Evolutionary conservation across 352 stramenopile species (phyloP).

Genomic region (Phytophthora palmivora): DNA sequence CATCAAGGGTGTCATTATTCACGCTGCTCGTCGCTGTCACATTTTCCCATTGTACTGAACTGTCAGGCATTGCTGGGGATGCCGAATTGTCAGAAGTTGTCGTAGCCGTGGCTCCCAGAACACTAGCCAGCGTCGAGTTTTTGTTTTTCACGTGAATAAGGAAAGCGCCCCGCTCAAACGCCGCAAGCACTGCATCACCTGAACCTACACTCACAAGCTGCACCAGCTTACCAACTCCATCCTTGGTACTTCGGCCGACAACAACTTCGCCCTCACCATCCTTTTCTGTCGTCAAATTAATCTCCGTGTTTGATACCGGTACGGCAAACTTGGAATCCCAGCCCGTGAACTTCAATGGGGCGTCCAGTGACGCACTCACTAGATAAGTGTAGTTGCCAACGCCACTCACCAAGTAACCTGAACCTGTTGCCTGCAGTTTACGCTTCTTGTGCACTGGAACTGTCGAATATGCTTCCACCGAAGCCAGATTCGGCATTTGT

Average conservation of each 20-base stretch:
- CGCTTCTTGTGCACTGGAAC: slow-evolving; percentile 67
- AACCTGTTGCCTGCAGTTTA: slow-evolving; percentile 50
- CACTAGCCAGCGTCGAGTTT: slow-evolving; percentile 73
- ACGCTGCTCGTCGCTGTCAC: slow-evolving; percentile 37
- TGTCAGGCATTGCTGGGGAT: slow-evolving; percentile 52
- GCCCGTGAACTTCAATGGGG: slow-evolving; percentile 49
- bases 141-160: slow-evolving; percentile 76
- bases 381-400: slow-evolving; percentile 70
- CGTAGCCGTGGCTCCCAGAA: slow-evolving; percentile 53
- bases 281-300: slow-evolving; percentile 44
- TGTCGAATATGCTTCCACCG: slow-evolving; percentile 23
- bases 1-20: slow-evolving; percentile 43
- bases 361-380: slow-evolving; percentile 47
- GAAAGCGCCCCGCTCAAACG: slow-evolving; percentile 71
- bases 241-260: slow-evolving; percentile 29
- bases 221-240: slow-evolving; percentile 51
- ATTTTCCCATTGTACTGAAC: slow-evolving; percentile 49
- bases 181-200: slow-evolving; percentile 67
- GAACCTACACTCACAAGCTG: slow-evolving; percentile 57
- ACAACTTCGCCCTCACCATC: slow-evolving; percentile 23
- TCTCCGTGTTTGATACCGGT: slow-evolving; percentile 57
- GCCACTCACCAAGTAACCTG: slow-evolving; percentile 44
- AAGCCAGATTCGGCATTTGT: slow-evolving; percentile 47
- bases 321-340: slow-evolving; percentile 85
- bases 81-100: not conserved